Conservation (phyloP, 257 asterid species). For the Nicotiana otophora region DNA sequence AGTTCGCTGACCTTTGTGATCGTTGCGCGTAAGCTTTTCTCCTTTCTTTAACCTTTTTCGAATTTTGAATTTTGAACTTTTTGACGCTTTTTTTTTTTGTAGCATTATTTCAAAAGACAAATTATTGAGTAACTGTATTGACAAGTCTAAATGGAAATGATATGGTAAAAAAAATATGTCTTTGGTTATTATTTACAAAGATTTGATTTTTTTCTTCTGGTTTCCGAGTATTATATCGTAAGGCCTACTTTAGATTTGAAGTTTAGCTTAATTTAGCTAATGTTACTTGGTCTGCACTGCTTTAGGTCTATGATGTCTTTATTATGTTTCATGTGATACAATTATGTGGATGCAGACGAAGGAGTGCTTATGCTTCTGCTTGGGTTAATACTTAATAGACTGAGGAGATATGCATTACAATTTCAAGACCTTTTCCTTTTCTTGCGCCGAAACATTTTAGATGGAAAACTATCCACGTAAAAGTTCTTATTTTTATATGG, state of each 20-base stretch:
- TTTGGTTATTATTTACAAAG: background rate
- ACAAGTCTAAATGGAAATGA: background rate
- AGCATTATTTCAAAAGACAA: background rate
- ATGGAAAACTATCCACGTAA: background rate
- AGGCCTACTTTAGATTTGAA: too few species aligned
- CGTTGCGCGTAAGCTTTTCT: conserved; percentile 76
- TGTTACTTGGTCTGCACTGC: background rate
- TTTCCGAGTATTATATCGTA: too few species aligned
- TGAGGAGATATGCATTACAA: background rate
- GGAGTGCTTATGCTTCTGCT: background rate
- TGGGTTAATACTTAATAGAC: background rate
- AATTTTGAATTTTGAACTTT: background rate
- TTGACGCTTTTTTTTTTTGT: background rate
- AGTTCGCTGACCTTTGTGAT: conserved; percentile 88
- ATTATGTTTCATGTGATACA: background rate
- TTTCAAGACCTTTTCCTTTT: background rate
- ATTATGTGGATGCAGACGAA: background rate
- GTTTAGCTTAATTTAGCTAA: background rate
- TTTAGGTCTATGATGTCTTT: background rate
- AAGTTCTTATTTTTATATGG: background rate
- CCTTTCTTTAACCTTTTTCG: background rate
- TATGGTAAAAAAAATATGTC: background rate
- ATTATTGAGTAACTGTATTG: background rate
- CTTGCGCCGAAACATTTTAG: background rate
- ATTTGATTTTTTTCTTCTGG: background rate